phyloP scores from a whole-genome alignment of 2,329 filamentous ascomycete genomes.

The Hymenoscyphus albidus region DNA sequence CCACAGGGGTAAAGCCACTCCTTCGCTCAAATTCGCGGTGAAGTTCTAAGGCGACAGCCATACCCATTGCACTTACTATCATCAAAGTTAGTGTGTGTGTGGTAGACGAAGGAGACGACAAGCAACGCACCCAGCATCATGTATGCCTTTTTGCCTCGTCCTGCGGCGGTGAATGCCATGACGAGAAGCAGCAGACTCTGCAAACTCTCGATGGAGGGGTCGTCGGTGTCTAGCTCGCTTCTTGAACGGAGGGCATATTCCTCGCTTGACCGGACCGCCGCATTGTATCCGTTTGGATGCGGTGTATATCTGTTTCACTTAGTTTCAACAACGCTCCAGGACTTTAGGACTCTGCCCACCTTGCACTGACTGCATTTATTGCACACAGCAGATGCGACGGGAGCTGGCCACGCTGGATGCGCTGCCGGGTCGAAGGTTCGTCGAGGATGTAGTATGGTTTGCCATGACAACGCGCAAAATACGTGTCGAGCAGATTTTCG shows the following conservation, averaged over 20 bases:
- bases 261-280: conserved; percentile 64
- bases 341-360: conserved; percentile 41
- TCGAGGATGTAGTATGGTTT: conserved; percentile 81
- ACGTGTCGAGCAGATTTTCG: conserved; percentile 69
- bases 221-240: conserved; percentile 69
- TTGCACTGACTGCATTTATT: conserved; percentile 59
- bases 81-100: not conserved
- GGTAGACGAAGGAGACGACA: not conserved
- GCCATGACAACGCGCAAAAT: conserved; percentile 74
- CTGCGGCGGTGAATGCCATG: conserved; percentile 70
- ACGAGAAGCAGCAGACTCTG: conserved; percentile 73
- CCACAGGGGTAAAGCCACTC: conserved; percentile 58
- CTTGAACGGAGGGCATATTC: conserved; percentile 70
- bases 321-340: conserved; percentile 9
- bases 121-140: conserved; percentile 69
- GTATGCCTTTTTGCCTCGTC: conserved; percentile 79
- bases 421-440: conserved; percentile 69
- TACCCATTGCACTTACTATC: conserved; percentile 69
- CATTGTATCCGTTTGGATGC: conserved; percentile 63
- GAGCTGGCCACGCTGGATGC: conserved; percentile 58
- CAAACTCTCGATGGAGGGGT: conserved; percentile 73
- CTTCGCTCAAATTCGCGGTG: conserved; percentile 70
- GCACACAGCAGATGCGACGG: conserved; percentile 48
- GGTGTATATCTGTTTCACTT: conserved; percentile 58
- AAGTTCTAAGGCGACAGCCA: conserved; percentile 77